These are phyloP conservation scores for Saccharomycopsis phalli DNA, from an alignment of 1,139 yeast species.

Conservation along the genomic window DNA sequence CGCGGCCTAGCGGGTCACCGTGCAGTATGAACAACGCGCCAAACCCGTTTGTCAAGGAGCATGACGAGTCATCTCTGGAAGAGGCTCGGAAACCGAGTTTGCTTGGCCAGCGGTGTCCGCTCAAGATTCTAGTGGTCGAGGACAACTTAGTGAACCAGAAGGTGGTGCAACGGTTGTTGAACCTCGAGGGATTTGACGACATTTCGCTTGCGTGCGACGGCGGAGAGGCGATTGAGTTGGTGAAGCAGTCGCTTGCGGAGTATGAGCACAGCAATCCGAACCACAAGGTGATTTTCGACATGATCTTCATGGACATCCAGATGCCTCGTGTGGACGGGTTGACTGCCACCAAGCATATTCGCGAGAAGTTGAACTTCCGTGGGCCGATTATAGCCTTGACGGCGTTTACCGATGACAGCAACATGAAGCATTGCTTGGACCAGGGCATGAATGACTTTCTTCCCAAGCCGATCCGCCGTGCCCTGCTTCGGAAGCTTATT, in stretches of 20 bases:
- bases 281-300: constrained; percentile 40
- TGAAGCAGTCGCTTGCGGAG: constrained; percentile 40
- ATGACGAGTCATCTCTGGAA: not conserved
- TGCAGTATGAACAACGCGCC: constrained; percentile 11
- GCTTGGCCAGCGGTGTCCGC: constrained; percentile 20
- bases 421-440: constrained; percentile 64
- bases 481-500: constrained; percentile 42
- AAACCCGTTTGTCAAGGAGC: constrained; percentile 3
- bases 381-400: constrained; percentile 89
- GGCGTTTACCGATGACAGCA: constrained; percentile 87
- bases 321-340: constrained; percentile 93
- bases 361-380: constrained; percentile 52
- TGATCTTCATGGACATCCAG: constrained; percentile 92
- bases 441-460: constrained; percentile 87
- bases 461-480: constrained; percentile 76
- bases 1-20: constrained; percentile 3
- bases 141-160: constrained; percentile 89
- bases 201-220: constrained; percentile 82
- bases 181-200: constrained; percentile 63
- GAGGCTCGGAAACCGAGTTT: not conserved
- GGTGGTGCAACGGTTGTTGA: constrained; percentile 77
- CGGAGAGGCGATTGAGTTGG: constrained; percentile 67
- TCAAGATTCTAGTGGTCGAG: constrained; percentile 79
- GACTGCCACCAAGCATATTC: constrained; percentile 65
- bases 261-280: constrained; percentile 22